Percentiles rank a stretch among this genome's conserved stretches.
These are phyloP conservation scores for Botrytis elliptica DNA, from an alignment of 2,329 filamentous ascomycete genomes.

Conservation along the genomic window DNA sequence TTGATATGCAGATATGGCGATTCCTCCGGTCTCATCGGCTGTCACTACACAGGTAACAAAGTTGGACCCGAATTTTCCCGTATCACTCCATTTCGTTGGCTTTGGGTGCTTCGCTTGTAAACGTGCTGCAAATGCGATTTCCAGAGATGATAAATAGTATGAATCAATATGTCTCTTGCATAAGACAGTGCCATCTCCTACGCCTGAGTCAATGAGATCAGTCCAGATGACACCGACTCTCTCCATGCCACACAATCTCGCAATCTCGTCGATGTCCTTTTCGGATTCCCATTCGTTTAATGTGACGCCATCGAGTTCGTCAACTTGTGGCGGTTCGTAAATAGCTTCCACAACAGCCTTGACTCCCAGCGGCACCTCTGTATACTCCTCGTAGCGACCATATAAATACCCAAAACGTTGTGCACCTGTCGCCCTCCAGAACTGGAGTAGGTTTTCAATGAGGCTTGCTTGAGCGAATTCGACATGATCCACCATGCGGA, in stretches of 20 bases:
- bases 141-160: slow-evolving; percentile 84
- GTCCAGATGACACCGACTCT: slow-evolving; percentile 94
- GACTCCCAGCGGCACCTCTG: slow-evolving; percentile 86
- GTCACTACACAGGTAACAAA: slow-evolving; percentile 96
- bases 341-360: slow-evolving; percentile 97
- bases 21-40: slow-evolving; percentile 86
- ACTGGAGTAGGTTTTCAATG: slow-evolving; percentile 86
- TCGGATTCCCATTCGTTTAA: slow-evolving; percentile 83
- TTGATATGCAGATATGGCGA: slow-evolving; percentile 88
- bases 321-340: slow-evolving; percentile 89
- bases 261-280: slow-evolving; percentile 75
- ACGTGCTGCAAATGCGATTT: slow-evolving; percentile 84
- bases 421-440: slow-evolving; percentile 81
- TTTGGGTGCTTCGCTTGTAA: slow-evolving; percentile 87
- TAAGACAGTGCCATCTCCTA: slow-evolving; percentile 78
- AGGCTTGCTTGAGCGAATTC: slow-evolving; percentile 85
- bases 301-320: slow-evolving; percentile 85
- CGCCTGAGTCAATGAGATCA: slow-evolving; percentile 79
- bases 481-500: slow-evolving; percentile 97
- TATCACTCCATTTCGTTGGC: slow-evolving; percentile 94
- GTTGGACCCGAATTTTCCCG: slow-evolving; percentile 88
- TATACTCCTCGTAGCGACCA: slow-evolving; percentile 85
- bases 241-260: slow-evolving; percentile 78
- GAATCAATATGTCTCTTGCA: slow-evolving; percentile 97
- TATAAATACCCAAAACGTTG: slow-evolving; percentile 91